Evolutionary conservation across 768 basidiomycete species (phyloP).

Genomic region (Amanita subjunquillea): DNA sequence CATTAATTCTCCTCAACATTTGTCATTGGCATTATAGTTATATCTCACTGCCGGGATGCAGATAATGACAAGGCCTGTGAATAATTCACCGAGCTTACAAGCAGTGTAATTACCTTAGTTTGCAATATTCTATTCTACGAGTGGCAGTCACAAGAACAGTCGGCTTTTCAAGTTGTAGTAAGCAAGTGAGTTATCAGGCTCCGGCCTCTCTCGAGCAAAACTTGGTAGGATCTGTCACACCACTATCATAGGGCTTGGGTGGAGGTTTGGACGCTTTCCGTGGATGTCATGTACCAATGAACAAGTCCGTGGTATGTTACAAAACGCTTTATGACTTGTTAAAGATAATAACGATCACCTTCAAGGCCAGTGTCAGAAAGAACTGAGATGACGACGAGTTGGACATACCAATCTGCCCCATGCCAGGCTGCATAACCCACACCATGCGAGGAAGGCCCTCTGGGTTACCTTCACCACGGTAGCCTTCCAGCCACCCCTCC

Average conservation of each 20-base stretch:
- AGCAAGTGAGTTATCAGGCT: too few species aligned
- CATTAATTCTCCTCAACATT: neutral
- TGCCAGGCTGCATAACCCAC: conserved; percentile 81
- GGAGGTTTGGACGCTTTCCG: too few species aligned
- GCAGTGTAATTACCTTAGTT: too few species aligned
- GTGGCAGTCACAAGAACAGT: too few species aligned
- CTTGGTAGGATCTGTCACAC: neutral
- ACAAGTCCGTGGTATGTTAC: neutral
- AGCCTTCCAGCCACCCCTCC: conserved; percentile 62
- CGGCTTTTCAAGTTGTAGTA: neutral
- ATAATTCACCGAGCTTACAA: too few species aligned
- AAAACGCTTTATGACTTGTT: neutral
- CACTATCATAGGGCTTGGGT: too few species aligned
- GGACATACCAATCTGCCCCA: conserved; percentile 77
- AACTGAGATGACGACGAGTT: conserved; percentile 1
- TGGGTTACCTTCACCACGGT: conserved; percentile 37
- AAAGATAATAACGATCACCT: conserved; percentile 35
- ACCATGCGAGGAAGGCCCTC: conserved; percentile 50
- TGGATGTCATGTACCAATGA: too few species aligned
- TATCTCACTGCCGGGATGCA: too few species aligned
- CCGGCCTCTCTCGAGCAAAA: neutral
- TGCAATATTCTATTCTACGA: too few species aligned
- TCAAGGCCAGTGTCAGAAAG: neutral
- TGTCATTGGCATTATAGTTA: neutral
- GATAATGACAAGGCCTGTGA: too few species aligned